A percentile compares a stretch with the other conserved stretches of the same genome.
These are phyloP conservation scores for Mycena crocata DNA, from an alignment of 768 basidiomycete genomes.

Conservation along the genomic window DNA sequence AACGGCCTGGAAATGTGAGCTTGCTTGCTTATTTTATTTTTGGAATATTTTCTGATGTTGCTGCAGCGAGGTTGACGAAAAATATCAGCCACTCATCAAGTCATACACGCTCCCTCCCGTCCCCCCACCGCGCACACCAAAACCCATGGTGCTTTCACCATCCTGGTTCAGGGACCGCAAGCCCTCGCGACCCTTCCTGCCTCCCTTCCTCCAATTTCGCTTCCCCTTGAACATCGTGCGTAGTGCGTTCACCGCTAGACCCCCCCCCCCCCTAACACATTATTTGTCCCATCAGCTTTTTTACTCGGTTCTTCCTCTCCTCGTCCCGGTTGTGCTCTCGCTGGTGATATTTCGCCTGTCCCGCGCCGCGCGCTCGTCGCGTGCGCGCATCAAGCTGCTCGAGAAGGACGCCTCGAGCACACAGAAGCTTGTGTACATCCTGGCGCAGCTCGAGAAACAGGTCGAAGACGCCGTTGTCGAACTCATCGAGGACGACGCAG, in stretches of 20 bases:
- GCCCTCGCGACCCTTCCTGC: too few species aligned
- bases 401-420: constrained; percentile 64
- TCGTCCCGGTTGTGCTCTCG: constrained; percentile 70
- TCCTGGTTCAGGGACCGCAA: too few species aligned
- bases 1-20: constrained; percentile 76
- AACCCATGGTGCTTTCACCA: constrained; percentile 53
- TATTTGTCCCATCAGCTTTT: constrained; percentile 65
- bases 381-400: constrained; percentile 70
- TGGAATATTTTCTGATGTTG: constrained; percentile 7
- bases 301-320: constrained; percentile 68
- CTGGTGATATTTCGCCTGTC: constrained; percentile 67
- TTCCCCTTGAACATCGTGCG: constrained; percentile 83
- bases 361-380: constrained; percentile 70
- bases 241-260: too few species aligned
- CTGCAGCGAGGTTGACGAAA: constrained; percentile 64
- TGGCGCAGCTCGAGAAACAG: constrained; percentile 68
- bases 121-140: constrained; percentile 53
- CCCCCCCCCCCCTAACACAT: constrained; percentile 83
- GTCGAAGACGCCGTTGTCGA: constrained; percentile 74
- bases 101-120: constrained; percentile 59
- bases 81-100: constrained; percentile 70
- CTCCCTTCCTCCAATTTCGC: constrained; percentile 65
- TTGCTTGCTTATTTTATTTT: background rate
- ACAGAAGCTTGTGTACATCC: constrained; percentile 65
- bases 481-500: constrained; percentile 60